These are phyloP conservation scores for Thamnidium elegans DNA, from an alignment of 192 early-diverging fungal species.

Conservation along the genomic window DNA sequence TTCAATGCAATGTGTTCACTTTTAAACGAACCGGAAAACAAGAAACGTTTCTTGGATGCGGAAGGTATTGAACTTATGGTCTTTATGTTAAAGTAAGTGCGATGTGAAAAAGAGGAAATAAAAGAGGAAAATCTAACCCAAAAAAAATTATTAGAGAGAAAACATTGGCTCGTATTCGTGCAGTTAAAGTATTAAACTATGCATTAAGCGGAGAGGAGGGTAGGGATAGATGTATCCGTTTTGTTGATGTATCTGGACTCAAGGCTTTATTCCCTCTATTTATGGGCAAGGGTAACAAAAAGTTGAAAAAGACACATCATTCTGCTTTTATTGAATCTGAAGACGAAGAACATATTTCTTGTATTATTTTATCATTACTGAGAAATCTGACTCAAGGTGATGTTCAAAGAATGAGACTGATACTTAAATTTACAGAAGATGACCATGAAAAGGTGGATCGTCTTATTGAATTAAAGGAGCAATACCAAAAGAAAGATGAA, in stretches of 20 bases:
- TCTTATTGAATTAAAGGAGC: conserved; percentile 70
- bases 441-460: conserved; percentile 82
- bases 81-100: conserved; percentile 73
- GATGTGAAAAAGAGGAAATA: not conserved
- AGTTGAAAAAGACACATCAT: conserved; percentile 78
- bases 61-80: conserved; percentile 94
- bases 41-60: conserved; percentile 68
- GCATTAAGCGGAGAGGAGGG: conserved; percentile 57
- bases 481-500: conserved; percentile 63
- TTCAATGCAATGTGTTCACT: conserved; percentile 78
- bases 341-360: conserved; percentile 85
- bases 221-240: conserved; percentile 58
- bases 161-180: conserved; percentile 73
- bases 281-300: conserved; percentile 76
- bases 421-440: conserved; percentile 81
- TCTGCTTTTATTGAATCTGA: conserved; percentile 66
- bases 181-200: conserved; percentile 86
- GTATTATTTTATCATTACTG: conserved; percentile 81
- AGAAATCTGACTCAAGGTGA: conserved; percentile 57
- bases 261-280: conserved; percentile 85
- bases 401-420: conserved; percentile 64
- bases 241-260: conserved; percentile 80
- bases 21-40: conserved; percentile 66
- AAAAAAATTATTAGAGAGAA: conserved; percentile 53
- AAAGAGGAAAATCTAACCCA: not conserved